Percentiles rank a stretch among this genome's conserved stretches.
Conservation (phyloP, 495 filamentous ascomycete genomes). For the Aspergillus nidulans region DNA sequence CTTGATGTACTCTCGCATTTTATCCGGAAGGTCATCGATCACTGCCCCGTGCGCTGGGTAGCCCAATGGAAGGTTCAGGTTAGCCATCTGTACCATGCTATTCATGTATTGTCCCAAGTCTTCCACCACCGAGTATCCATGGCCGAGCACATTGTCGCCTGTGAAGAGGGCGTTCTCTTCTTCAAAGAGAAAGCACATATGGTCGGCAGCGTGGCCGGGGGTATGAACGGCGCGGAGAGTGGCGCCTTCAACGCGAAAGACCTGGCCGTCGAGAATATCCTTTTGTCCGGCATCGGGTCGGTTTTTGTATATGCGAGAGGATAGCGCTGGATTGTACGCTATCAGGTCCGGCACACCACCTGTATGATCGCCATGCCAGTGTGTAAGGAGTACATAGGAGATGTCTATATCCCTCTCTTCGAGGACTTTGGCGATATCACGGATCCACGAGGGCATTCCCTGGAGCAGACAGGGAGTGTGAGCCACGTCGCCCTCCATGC, state of each 20-base stretch:
- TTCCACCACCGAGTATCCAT: conserved; percentile 25
- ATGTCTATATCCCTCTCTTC: conserved; percentile 43
- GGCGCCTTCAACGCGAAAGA: conserved; percentile 37
- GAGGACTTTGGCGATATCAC: conserved; percentile 19
- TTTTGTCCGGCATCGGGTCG: conserved; percentile 45
- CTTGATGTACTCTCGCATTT: conserved; percentile 27
- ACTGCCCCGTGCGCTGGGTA: conserved; percentile 12
- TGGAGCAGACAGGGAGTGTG: conserved; percentile 3
- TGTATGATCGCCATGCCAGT: conserved; percentile 79
- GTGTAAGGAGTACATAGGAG: conserved; percentile 62
- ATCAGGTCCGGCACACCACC: conserved; percentile 64
- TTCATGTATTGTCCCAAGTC: conserved; percentile 8
- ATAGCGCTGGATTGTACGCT: conserved; percentile 41
- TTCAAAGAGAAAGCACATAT: conserved; percentile 44
- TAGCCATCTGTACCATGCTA: conserved; percentile 3
- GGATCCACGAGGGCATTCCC: conserved; percentile 33
- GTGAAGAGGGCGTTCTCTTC: conserved; percentile 78
- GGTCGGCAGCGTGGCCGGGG: conserved; percentile 41
- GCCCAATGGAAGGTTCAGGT: background rate
- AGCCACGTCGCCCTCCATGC: background rate
- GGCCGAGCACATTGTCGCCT: conserved; percentile 61
- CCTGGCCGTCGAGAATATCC: conserved; percentile 35
- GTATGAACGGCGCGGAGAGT: conserved; percentile 37
- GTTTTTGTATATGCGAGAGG: conserved; percentile 35
- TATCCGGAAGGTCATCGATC: conserved; percentile 25